These are phyloP conservation scores for Elongisporangium senticosum DNA, from an alignment of 352 stramenopile species.

Conservation along the genomic window DNA sequence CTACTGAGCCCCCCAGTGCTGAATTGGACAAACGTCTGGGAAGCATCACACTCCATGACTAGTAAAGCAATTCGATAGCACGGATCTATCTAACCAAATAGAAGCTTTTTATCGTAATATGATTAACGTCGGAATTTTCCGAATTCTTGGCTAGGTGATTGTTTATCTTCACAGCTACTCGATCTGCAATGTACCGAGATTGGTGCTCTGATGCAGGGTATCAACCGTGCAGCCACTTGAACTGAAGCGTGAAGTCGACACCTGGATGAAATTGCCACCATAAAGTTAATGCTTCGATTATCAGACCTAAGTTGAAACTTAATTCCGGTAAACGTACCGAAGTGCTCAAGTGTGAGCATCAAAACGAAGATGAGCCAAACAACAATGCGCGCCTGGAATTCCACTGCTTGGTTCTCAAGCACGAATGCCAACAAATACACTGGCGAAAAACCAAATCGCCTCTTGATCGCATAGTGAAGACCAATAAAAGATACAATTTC, in stretches of 20 bases:
- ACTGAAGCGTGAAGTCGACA: neutral
- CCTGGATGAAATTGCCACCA: neutral
- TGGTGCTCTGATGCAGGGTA: no score
- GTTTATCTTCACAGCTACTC: no score
- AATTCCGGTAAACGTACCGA: constrained; percentile 10
- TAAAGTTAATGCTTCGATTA: no score
- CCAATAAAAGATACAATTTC: neutral
- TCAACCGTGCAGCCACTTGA: neutral
- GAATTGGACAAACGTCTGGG: neutral
- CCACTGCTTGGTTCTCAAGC: constrained; percentile 21
- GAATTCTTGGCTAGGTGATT: no score
- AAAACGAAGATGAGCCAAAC: constrained; percentile 25
- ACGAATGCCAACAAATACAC: constrained; percentile 34
- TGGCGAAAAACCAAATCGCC: constrained; percentile 15
- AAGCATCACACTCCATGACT: neutral
- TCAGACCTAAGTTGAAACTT: no score
- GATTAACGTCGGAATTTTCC: no score
- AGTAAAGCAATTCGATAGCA: neutral
- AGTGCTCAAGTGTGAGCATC: constrained; percentile 18
- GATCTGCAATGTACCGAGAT: no score
- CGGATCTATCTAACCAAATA: neutral
- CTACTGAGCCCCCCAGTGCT: neutral
- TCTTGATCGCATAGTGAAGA: constrained; percentile 11
- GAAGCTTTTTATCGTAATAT: neutral
- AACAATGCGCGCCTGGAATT: constrained; percentile 18